phyloP scores from a whole-genome alignment of 805 yeast genomes.

The Yarrowia hollandica region DNA sequence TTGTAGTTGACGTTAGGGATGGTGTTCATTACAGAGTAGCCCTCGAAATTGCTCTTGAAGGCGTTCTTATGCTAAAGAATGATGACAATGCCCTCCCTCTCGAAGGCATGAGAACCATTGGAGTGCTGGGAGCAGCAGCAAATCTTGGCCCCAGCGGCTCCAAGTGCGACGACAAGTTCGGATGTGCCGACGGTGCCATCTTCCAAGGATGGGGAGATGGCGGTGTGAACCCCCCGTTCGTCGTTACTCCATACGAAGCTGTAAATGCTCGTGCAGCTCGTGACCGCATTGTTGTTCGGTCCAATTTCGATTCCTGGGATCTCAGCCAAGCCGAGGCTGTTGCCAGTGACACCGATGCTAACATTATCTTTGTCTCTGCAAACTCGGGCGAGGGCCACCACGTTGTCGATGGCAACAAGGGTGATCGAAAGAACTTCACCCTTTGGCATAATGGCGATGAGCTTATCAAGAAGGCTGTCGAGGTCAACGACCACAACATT shows the following conservation, averaged over 20 bases:
- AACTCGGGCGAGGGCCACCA: conserved; percentile 61
- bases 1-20: background rate
- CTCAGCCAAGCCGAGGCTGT: conserved; percentile 11
- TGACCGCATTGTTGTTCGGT: conserved; percentile 1
- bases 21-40: conserved; percentile 45
- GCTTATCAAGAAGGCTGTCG: conserved; percentile 51
- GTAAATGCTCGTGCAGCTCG: conserved; percentile 50
- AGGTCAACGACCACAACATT: conserved; percentile 54
- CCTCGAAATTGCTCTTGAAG: conserved; percentile 56
- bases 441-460: conserved; percentile 62
- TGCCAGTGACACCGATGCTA: conserved; percentile 45
- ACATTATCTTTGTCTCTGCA: conserved; percentile 56
- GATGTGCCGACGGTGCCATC: conserved; percentile 54
- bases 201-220: conserved; percentile 69
- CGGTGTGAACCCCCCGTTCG: conserved; percentile 55
- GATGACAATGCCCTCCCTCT: conserved; percentile 55
- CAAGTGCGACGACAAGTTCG: conserved; percentile 53
- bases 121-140: conserved; percentile 45
- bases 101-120: conserved; percentile 45
- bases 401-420: conserved; percentile 58
- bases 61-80: conserved; percentile 55
- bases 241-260: conserved; percentile 60
- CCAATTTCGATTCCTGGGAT: conserved; percentile 17
- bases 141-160: conserved; percentile 53
- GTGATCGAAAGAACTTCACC: conserved; percentile 56